phyloP scores from a whole-genome alignment of 1,284 basidiomycete species.

The Puccinia coronata region DNA sequence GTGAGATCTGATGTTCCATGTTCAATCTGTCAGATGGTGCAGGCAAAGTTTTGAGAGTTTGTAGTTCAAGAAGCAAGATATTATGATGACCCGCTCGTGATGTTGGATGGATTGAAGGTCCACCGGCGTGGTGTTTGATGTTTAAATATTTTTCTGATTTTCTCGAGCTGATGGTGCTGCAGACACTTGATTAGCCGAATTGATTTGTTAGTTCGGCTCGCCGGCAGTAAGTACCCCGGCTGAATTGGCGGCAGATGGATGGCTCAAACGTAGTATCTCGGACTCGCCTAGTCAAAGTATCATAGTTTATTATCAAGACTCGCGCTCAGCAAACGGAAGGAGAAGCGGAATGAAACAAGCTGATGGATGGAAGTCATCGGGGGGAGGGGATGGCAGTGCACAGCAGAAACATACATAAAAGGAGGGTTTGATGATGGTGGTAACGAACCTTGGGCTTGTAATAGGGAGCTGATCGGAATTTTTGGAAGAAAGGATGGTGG shows the following conservation, averaged over 20 bases:
- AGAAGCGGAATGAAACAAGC: background rate
- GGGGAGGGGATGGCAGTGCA: background rate
- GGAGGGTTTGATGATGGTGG: conserved; percentile 27
- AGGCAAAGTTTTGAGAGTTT: background rate
- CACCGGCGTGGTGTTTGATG: no score
- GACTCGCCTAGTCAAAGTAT: background rate
- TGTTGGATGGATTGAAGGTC: background rate
- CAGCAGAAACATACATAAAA: conserved; percentile 25
- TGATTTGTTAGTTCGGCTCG: background rate
- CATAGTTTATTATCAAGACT: background rate
- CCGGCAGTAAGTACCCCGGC: background rate
- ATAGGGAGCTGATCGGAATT: conserved; percentile 26
- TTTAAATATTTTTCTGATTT: background rate
- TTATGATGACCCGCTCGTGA: background rate
- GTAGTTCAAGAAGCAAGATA: background rate
- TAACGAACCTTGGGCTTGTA: conserved; percentile 23
- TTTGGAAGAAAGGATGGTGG: conserved; percentile 27
- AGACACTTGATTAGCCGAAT: background rate
- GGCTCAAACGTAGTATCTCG: background rate
- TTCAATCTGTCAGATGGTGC: background rate
- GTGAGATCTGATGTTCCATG: conserved; percentile 34
- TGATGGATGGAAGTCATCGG: conserved; percentile 5
- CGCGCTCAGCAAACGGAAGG: background rate
- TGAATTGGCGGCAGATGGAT: background rate
- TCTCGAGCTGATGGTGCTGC: background rate